Conservation (phyloP, 352 stramenopile species). For the Globisporangium canariense region DNA sequence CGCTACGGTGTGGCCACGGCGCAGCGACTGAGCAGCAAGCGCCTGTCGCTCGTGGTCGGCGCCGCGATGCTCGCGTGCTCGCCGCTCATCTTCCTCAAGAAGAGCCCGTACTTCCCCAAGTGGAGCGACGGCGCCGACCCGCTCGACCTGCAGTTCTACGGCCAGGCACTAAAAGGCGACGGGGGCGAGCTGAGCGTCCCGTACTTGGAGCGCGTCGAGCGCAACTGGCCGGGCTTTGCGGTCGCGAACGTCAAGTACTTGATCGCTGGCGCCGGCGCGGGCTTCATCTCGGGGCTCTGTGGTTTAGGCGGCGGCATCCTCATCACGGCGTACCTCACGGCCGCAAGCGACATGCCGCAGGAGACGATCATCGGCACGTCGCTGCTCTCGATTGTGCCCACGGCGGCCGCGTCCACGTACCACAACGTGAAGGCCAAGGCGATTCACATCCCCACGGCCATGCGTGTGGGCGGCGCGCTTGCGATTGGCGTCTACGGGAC, state of each 20-base stretch:
- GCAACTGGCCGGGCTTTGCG: conserved; percentile 43
- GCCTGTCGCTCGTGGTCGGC: conserved; percentile 71
- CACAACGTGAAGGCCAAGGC: conserved; percentile 78
- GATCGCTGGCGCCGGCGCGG: conserved; percentile 58
- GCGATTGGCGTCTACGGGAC: conserved; percentile 66
- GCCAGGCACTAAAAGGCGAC: conserved; percentile 15
- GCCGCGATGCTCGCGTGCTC: conserved; percentile 74
- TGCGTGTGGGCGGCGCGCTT: conserved; percentile 62
- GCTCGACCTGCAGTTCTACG: conserved; percentile 80
- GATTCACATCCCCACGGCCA: conserved; percentile 71
- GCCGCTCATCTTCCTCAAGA: conserved; percentile 83
- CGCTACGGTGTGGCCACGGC: conserved; percentile 78
- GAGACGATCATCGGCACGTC: conserved; percentile 82
- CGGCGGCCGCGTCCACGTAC: conserved; percentile 72
- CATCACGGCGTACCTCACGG: conserved; percentile 84
- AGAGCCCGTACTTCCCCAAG: conserved; percentile 72
- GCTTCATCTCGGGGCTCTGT: conserved; percentile 83
- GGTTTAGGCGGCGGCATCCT: conserved; percentile 80
- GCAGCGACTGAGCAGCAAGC: conserved; percentile 72
- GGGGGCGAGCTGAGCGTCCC: conserved; percentile 18
- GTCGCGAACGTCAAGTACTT: conserved; percentile 76
- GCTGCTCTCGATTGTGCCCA: conserved; percentile 78
- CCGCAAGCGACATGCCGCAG: conserved; percentile 84
- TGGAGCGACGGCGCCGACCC: conserved; percentile 48
- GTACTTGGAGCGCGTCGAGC: conserved; percentile 44